A percentile compares a stretch with the other conserved stretches of the same genome.
These are phyloP conservation scores for Quercus phellos DNA, from an alignment of 331 rosid species.

Conservation along the genomic window DNA sequence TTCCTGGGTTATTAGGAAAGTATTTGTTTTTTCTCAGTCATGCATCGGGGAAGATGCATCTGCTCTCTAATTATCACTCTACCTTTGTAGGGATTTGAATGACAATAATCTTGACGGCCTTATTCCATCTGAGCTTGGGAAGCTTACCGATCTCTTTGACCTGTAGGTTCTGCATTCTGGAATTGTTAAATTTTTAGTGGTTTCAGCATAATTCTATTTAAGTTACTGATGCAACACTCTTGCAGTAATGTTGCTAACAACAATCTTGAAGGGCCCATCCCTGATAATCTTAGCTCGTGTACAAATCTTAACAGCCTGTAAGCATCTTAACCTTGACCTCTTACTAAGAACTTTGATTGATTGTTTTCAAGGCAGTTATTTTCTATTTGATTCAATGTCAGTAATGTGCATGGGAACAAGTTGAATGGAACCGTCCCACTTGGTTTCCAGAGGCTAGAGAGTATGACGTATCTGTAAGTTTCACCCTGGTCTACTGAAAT, in stretches of 20 bases:
- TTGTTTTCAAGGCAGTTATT: conserved; percentile 5
- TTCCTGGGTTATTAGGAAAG: background rate
- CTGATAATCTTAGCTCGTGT: conserved; percentile 77
- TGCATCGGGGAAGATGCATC: background rate
- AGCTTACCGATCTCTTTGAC: conserved; percentile 80
- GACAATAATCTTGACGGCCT: conserved; percentile 71
- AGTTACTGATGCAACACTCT: background rate
- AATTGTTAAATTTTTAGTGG: background rate
- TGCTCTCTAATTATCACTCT: background rate
- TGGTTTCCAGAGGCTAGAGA: conserved; percentile 80
- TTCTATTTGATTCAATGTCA: conserved; percentile 22
- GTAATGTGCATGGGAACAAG: conserved; percentile 90
- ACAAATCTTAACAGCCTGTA: conserved; percentile 94
- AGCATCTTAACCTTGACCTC: conserved; percentile 27
- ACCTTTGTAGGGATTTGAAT: conserved; percentile 64
- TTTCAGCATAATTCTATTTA: conserved; percentile 4
- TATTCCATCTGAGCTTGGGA: conserved; percentile 95
- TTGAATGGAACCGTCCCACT: conserved; percentile 80
- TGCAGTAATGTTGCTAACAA: conserved; percentile 84
- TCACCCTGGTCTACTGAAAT: background rate
- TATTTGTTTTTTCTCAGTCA: background rate
- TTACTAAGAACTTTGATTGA: background rate
- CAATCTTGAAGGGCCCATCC: conserved; percentile 80
- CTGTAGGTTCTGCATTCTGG: conserved; percentile 51
- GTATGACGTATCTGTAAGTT: conserved; percentile 97